Percentiles rank a stretch among this genome's conserved stretches.
These are phyloP conservation scores for Microthlaspi erraticum DNA, from an alignment of 345 rosid species.

Conservation along the genomic window DNA sequence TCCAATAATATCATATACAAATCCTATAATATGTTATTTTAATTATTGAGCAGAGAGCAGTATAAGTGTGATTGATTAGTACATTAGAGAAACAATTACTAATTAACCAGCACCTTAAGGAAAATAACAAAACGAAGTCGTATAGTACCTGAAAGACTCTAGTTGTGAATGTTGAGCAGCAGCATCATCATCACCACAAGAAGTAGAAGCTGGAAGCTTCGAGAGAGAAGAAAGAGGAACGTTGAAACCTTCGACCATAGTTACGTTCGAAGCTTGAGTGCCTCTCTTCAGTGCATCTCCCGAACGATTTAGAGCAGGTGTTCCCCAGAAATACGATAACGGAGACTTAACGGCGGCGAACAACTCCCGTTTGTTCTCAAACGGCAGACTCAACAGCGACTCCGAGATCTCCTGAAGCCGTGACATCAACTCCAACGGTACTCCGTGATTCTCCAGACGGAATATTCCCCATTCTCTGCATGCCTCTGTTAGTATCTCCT, in stretches of 20 bases:
- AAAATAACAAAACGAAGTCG: slow-evolving; percentile 7
- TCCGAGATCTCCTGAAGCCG: slow-evolving; percentile 52
- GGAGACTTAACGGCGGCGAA: slow-evolving; percentile 44
- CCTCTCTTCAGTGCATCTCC: slow-evolving; percentile 56
- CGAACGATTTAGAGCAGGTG: slow-evolving; percentile 64
- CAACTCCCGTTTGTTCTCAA: slow-evolving; percentile 46
- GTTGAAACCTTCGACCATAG: slow-evolving; percentile 75
- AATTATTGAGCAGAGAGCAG: not conserved
- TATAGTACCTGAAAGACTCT: slow-evolving; percentile 64
- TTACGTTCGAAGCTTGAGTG: slow-evolving; percentile 36
- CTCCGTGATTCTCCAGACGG: slow-evolving; percentile 71
- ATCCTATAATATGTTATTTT: too few species aligned
- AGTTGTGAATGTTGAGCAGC: slow-evolving; percentile 31
- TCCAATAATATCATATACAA: not conserved
- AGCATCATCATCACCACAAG: slow-evolving; percentile 17
- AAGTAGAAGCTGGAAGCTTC: slow-evolving; percentile 22
- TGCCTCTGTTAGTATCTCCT: slow-evolving; percentile 53
- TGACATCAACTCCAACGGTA: slow-evolving; percentile 52
- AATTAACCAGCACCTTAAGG: not conserved
- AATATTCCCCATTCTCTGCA: slow-evolving; percentile 74
- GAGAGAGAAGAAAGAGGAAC: slow-evolving; percentile 60
- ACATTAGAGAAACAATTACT: not conserved
- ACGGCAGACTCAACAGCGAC: slow-evolving; percentile 55
- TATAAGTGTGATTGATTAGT: not conserved
- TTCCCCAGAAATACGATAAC: slow-evolving; percentile 84